A percentile compares a stretch with the other conserved stretches of the same genome.
phyloP scores from a whole-genome alignment of 352 stramenopile genomes.

The Globisporangium nagaii region DNA sequence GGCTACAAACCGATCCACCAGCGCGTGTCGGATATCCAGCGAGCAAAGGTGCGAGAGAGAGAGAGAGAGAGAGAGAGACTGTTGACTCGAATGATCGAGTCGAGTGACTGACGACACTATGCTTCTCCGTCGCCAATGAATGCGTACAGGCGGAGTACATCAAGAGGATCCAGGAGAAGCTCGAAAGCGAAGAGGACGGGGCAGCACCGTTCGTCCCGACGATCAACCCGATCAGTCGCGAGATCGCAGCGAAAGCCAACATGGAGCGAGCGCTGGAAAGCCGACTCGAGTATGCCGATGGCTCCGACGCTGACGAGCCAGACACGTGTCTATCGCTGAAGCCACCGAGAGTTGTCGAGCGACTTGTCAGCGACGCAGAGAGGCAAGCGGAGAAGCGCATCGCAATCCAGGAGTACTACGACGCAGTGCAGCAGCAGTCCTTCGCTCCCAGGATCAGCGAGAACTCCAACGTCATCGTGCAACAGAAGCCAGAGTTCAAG shows the following conservation, averaged over 20 bases:
- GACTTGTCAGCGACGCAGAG: slow-evolving; percentile 50
- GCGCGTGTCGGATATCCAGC: slow-evolving; percentile 53
- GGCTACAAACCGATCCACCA: slow-evolving; percentile 72
- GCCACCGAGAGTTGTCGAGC: slow-evolving; percentile 39
- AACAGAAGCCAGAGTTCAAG: slow-evolving; percentile 68
- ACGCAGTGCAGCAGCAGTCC: slow-evolving; percentile 49
- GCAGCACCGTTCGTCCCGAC: slow-evolving; percentile 37
- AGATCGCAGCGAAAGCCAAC: slow-evolving; percentile 45
- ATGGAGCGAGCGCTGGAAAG: slow-evolving; percentile 17
- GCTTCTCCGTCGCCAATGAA: background rate
- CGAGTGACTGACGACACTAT: background rate
- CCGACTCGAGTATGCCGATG: background rate
- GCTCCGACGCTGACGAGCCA: slow-evolving; percentile 6
- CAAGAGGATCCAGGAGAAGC: slow-evolving; percentile 40
- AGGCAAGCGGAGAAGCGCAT: slow-evolving; percentile 33
- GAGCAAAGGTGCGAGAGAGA: slow-evolving; percentile 66
- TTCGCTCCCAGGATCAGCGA: slow-evolving; percentile 63
- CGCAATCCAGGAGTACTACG: slow-evolving; percentile 68
- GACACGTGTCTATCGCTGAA: slow-evolving; percentile 4
- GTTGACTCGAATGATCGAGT: background rate
- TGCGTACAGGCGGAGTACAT: slow-evolving; percentile 34
- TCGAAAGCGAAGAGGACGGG: slow-evolving; percentile 28
- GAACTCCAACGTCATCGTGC: slow-evolving; percentile 38
- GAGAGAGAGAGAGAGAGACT: too few species aligned
- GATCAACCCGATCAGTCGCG: slow-evolving; percentile 65